Evolutionary conservation across 1,139 yeast genomes (phyloP), one percentile per base, ranked within the genome.

Genomic region (Kodamaea fungicola): DNA sequence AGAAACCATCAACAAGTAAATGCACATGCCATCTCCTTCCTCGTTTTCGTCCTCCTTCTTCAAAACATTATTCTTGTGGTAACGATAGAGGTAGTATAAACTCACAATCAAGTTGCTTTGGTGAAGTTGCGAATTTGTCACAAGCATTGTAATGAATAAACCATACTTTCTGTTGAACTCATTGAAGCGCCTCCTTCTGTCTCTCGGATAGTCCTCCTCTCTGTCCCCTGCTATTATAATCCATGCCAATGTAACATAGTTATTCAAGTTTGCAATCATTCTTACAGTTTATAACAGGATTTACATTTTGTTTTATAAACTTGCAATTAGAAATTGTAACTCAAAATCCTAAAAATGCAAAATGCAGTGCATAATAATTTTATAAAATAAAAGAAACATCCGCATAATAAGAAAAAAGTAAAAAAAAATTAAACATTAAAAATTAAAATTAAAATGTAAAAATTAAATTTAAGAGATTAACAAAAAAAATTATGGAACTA

Each of bases 1-100:
- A 13, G 76, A 57, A 12, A 63, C 54, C 37, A 60, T 43, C 3
- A 67, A 51, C 28, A 62, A 37, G 44, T 65, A 62, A 28, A 55
- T 56, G 5, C 51, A 46, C 37, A 64, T 46, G 19, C 45, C 37
- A 23, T 50, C 48, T 4, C 19, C 19, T 29, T 49, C 50, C 27
- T 50, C 59, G 21, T 41, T 33, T 13, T 44, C 49, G 8, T 34
- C 34, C 9, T 37, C 43, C n/a, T 31, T 21, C 12, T 22, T 40
- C 24, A 44, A 41, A 22, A 49, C 42, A 9, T 26, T 32, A 32
- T 46, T 47, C 30, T 42, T 43, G 22, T 45, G 42, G 43, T 66
- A 63, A 42, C 55, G 57, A 51, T 61, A 53, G 21, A 64, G 39
- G 41, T 59, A 61, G 44, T 62, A 59, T 34, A 64, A 48, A 34